Conservation (phyloP, 352 stramenopile genomes). For the Plasmopara muralis region DNA sequence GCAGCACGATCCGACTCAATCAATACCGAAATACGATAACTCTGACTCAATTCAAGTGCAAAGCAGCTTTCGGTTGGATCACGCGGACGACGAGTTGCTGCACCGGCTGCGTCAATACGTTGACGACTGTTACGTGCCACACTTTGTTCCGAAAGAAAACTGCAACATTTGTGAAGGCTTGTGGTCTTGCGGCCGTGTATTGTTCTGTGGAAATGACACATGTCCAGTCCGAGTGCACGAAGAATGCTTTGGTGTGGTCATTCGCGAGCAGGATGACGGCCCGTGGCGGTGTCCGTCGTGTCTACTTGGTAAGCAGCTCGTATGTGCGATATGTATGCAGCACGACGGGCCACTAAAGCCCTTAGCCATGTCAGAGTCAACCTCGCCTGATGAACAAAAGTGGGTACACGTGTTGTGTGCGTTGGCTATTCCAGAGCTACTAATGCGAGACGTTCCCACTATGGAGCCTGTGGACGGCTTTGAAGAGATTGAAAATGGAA, state of each 20-base stretch:
- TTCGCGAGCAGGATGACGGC: constrained; percentile 44
- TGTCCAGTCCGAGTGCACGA: constrained; percentile 69
- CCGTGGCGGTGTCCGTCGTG: constrained; percentile 78
- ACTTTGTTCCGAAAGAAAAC: constrained; percentile 67
- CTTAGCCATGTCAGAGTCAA: constrained; percentile 23
- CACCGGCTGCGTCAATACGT: constrained; percentile 63
- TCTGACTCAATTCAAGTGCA: constrained; percentile 39
- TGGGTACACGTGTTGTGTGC: constrained; percentile 84
- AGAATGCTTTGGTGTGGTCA: constrained; percentile 74
- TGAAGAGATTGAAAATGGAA: constrained; percentile 76
- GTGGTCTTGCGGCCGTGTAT: constrained; percentile 67
- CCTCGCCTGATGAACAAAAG: constrained; percentile 44
- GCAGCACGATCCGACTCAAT: background rate
- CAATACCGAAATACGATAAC: constrained; percentile 5
- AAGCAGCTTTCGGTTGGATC: constrained; percentile 58
- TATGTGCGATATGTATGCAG: constrained; percentile 76
- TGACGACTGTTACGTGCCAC: constrained; percentile 69
- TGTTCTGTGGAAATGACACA: constrained; percentile 61
- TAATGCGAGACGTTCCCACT: constrained; percentile 72
- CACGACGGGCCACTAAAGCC: constrained; percentile 74
- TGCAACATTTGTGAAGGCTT: constrained; percentile 75
- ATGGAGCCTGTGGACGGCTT: constrained; percentile 81
- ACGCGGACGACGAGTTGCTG: constrained; percentile 43
- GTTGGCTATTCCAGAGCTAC: constrained; percentile 78
- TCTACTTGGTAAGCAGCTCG: constrained; percentile 56